These are phyloP conservation scores for Madurella mycetomatis DNA, from an alignment of 2,329 filamentous ascomycete species.

Conservation along the genomic window DNA sequence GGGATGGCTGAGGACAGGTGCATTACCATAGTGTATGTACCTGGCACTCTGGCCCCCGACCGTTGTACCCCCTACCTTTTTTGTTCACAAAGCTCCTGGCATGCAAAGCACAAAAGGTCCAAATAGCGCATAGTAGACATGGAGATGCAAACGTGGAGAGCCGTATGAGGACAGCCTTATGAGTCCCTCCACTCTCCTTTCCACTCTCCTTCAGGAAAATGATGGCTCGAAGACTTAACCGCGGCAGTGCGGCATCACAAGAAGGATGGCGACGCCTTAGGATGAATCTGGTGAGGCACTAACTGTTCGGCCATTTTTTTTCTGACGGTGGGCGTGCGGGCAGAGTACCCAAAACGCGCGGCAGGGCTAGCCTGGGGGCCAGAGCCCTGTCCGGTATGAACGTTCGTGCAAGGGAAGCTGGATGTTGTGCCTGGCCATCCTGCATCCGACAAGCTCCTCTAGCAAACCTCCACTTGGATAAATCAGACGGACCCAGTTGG, in stretches of 20 bases:
- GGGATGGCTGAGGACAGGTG: conserved; percentile 5
- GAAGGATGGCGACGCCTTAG: conserved; percentile 11
- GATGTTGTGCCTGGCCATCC: background rate
- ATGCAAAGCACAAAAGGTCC: no score
- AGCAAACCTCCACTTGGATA: conserved; percentile 3
- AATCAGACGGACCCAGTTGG: background rate
- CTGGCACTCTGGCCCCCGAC: background rate
- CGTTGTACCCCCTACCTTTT: conserved; percentile 1
- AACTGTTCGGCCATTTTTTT: background rate
- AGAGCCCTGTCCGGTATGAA: background rate
- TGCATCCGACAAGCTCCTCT: background rate
- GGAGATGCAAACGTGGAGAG: conserved; percentile 11
- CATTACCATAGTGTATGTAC: no score
- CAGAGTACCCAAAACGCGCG: conserved; percentile 1
- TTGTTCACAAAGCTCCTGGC: conserved; percentile 1
- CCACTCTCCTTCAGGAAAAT: background rate
- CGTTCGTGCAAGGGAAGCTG: background rate
- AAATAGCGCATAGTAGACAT: background rate
- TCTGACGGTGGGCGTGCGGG: background rate
- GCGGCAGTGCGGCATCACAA: conserved; percentile 13
- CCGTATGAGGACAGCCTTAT: no score
- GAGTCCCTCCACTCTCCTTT: no score
- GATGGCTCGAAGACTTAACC: background rate
- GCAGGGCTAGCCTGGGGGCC: background rate
- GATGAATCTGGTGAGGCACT: conserved; percentile 7